phyloP scores from a whole-genome alignment of 768 basidiomycete genomes.

The Obba rivulosa region DNA sequence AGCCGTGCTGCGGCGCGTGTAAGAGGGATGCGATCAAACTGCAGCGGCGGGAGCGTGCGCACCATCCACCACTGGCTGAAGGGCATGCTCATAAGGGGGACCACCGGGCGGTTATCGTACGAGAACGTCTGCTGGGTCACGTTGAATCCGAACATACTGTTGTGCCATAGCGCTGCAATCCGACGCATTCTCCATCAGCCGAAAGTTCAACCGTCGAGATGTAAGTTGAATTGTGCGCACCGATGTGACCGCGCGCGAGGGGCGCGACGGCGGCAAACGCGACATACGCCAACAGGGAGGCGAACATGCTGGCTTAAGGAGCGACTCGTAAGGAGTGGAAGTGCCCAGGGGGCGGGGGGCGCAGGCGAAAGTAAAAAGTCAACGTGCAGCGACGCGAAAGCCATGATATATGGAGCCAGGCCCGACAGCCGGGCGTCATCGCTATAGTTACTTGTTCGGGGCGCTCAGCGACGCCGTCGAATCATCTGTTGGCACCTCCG shows the following conservation, averaged over 20 bases:
- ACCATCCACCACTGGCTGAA: conserved; percentile 38
- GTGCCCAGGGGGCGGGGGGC: conserved; percentile 8
- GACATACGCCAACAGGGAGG: conserved; percentile 7
- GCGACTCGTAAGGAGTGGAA: conserved; percentile 14
- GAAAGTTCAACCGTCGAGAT: too few species aligned
- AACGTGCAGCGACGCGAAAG: too few species aligned
- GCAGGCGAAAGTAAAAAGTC: background rate
- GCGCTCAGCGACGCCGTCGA: too few species aligned
- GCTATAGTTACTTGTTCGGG: too few species aligned
- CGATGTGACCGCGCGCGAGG: conserved; percentile 13
- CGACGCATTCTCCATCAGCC: too few species aligned
- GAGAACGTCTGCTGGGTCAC: conserved; percentile 24
- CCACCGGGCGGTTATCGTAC: conserved; percentile 32
- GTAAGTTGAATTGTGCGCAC: conserved; percentile 1
- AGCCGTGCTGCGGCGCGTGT: conserved; percentile 32
- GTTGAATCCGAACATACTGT: conserved; percentile 36
- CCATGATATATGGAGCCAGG: too few species aligned
- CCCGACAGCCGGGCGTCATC: too few species aligned
- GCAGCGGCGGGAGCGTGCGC: conserved; percentile 8
- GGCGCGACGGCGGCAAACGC: conserved; percentile 9
- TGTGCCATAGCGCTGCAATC: conserved; percentile 25
- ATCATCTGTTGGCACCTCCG: too few species aligned
- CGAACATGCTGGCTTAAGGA: conserved; percentile 11
- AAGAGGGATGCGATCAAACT: background rate
- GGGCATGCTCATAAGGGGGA: conserved; percentile 25